Evolutionary conservation across 441 rosid genomes (phyloP).

Genomic region (Gossypium aridum): DNA sequence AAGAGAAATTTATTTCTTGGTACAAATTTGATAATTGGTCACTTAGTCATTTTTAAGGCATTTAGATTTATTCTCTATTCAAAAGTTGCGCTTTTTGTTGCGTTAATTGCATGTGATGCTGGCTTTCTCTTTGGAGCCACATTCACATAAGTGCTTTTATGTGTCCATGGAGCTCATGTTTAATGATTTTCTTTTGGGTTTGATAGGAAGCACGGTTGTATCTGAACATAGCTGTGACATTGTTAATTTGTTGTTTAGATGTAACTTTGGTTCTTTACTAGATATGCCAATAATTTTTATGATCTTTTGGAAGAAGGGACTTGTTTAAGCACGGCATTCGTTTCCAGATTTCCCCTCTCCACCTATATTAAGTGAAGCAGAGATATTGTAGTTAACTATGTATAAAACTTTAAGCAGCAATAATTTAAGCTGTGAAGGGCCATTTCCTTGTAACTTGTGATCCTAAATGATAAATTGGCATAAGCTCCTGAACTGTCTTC

Average conservation of each 20-base stretch:
- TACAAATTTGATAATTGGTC: neutral
- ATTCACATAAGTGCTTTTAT: neutral
- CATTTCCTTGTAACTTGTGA: neutral
- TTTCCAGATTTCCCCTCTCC: neutral
- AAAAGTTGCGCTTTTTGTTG: neutral
- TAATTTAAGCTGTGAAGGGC: neutral
- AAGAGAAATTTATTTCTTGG: neutral
- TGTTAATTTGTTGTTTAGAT: neutral
- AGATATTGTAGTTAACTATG: neutral
- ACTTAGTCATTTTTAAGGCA: neutral
- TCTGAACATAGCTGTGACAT: neutral
- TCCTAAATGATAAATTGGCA: neutral
- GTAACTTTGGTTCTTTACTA: neutral
- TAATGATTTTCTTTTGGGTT: neutral
- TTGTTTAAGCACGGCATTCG: neutral
- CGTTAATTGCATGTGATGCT: neutral
- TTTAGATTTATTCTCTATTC: neutral
- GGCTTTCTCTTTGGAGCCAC: neutral
- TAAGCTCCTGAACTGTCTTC: neutral
- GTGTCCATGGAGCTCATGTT: neutral
- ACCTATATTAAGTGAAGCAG: neutral
- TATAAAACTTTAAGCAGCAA: neutral
- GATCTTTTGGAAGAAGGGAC: neutral
- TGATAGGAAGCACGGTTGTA: neutral
- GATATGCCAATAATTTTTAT: neutral